Conservation (phyloP, 306 rosid species). For the Medicago lupulina region DNA sequence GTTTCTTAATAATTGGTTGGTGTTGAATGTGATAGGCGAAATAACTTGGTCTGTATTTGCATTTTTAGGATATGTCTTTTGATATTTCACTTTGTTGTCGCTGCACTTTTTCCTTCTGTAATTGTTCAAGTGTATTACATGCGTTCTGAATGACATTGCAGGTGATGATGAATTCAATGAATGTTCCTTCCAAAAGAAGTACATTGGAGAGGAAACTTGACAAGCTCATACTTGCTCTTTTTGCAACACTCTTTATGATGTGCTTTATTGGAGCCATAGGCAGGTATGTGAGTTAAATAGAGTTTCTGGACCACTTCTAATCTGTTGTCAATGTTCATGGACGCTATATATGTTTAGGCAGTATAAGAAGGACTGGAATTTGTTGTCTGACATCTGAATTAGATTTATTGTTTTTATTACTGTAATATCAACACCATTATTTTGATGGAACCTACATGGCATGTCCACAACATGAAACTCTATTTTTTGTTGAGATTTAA, state of each 20-base stretch:
- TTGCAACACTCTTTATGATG: slow-evolving; percentile 75
- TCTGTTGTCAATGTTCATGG: slow-evolving; percentile 17
- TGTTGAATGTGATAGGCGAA: slow-evolving; percentile 18
- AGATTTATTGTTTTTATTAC: slow-evolving; percentile 35
- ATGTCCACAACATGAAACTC: not conserved
- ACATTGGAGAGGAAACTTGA: slow-evolving; percentile 97
- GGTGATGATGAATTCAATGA: slow-evolving; percentile 99
- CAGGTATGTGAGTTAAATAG: slow-evolving; percentile 61
- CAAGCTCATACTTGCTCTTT: slow-evolving; percentile 84
- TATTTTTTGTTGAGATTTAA: slow-evolving; percentile 8
- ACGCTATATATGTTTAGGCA: not conserved
- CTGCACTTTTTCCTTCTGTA: slow-evolving; percentile 24
- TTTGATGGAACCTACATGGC: slow-evolving; percentile 3
- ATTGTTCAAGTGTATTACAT: slow-evolving; percentile 29
- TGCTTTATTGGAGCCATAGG: slow-evolving; percentile 89
- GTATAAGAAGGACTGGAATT: slow-evolving; percentile 22
- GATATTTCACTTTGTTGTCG: slow-evolving; percentile 17
- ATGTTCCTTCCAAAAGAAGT: slow-evolving; percentile 98
- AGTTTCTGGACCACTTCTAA: slow-evolving; percentile 22
- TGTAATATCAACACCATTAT: not conserved
- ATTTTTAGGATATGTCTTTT: not conserved
- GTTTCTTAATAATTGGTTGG: slow-evolving; percentile 12
- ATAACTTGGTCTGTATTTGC: slow-evolving; percentile 13
- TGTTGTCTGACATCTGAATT: slow-evolving; percentile 5
- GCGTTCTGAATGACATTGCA: slow-evolving; percentile 51